phyloP scores from a whole-genome alignment of 495 filamentous ascomycete genomes.

The Penicillium ucsense region DNA sequence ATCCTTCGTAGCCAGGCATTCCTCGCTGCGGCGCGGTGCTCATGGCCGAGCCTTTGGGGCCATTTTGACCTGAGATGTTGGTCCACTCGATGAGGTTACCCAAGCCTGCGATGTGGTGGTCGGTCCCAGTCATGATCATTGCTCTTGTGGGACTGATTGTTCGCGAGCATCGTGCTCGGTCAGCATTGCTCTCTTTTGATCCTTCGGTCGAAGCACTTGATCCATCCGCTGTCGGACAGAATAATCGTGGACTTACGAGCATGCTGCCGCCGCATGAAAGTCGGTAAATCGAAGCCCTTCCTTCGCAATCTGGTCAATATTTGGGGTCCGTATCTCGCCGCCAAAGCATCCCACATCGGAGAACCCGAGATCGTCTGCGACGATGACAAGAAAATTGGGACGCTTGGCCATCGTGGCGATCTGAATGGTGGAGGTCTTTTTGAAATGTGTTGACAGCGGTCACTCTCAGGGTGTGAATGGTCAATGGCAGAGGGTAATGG shows the following conservation, averaged over 20 bases:
- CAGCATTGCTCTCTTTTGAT: too few species aligned
- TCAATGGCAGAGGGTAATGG: not conserved
- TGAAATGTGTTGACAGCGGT: too few species aligned
- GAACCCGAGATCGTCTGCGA: conserved; percentile 56
- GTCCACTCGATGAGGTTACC: conserved; percentile 42
- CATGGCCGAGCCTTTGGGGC: conserved; percentile 32
- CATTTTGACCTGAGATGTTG: conserved; percentile 38
- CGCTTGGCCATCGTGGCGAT: conserved; percentile 25
- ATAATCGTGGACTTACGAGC: conserved; percentile 29
- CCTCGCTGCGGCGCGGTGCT: conserved; percentile 36
- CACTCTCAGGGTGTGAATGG: too few species aligned
- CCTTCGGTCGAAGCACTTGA: too few species aligned
- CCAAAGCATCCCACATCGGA: conserved; percentile 53
- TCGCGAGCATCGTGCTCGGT: too few species aligned
- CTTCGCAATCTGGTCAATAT: conserved; percentile 48
- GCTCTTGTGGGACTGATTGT: conserved; percentile 41
- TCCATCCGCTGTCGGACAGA: too few species aligned
- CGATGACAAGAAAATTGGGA: conserved; percentile 54
- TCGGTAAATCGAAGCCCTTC: conserved; percentile 49
- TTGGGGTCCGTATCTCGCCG: conserved; percentile 53
- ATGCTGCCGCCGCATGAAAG: conserved; percentile 56
- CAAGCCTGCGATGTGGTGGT: conserved; percentile 38
- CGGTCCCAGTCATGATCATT: conserved; percentile 46
- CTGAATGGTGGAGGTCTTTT: not conserved
- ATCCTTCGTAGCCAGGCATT: conserved; percentile 60